These are phyloP conservation scores for Cordyceps fumosorosea DNA, from an alignment of 2,329 filamentous ascomycete species.

Conservation along the genomic window DNA sequence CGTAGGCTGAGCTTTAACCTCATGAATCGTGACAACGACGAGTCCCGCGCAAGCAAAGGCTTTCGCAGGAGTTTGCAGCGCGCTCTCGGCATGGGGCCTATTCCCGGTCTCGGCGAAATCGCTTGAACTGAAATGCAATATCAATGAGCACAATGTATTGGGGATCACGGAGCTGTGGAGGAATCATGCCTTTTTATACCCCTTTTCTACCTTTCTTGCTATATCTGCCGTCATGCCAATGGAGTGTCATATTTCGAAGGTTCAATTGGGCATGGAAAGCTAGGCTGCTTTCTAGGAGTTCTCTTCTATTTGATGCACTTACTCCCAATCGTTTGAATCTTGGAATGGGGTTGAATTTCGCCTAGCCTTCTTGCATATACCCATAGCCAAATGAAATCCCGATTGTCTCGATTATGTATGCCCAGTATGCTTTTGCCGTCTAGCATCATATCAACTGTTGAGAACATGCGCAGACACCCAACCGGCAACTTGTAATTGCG, in stretches of 20 bases:
- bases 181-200: background rate
- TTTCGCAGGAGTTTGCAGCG: constrained; percentile 41
- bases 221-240: background rate
- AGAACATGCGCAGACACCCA: no score
- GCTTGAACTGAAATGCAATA: background rate
- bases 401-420: background rate
- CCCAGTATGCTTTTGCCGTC: background rate
- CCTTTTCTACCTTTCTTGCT: background rate
- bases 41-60: constrained; percentile 29
- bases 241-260: background rate
- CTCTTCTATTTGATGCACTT: background rate
- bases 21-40: constrained; percentile 32
- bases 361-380: constrained; percentile 6
- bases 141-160: background rate
- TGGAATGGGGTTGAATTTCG: background rate
- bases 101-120: constrained; percentile 11
- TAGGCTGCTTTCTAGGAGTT: background rate
- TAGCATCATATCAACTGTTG: background rate
- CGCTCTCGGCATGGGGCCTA: constrained; percentile 35
- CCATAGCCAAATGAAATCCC: constrained; percentile 3
- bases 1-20: constrained; percentile 44
- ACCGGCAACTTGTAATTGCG: background rate
- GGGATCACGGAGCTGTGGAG: background rate
- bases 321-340: background rate
- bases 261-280: background rate